Evolutionary conservation across 1,284 basidiomycete species (phyloP), one percentile per base, ranked within the genome.

Genomic region (Meira miltonrushii): DNA sequence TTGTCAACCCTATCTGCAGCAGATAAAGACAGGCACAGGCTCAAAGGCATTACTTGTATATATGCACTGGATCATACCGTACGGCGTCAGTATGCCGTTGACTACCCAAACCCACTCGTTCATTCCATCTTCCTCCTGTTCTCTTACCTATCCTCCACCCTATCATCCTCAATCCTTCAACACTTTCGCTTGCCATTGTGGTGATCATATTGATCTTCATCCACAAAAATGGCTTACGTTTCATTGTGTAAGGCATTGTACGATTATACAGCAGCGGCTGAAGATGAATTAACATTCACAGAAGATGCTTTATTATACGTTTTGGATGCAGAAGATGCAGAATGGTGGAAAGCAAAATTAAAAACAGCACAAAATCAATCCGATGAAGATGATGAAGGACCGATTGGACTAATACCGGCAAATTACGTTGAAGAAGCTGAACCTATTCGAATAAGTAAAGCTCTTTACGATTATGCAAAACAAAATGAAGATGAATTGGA

Each of bases 221-320:
- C 39, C 58, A 59, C 58, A 59, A 46, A 47, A 54, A 77, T 77
- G 75, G 74, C 71, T n/a, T 74, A 74, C 67, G 68, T 77, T 17
- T 68, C 72, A 41, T 59, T 77, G 23, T 66, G 67, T 57, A 71
- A 69, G 57, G 75, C 70, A 52, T 69, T 75, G 56, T 78, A 77
- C 67, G 75, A 75, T 60, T 78, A 78, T 64, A 65, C 64, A 5
- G 73, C 75, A 11, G 68, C 75, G 51, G 72, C 73, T 13, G 68
- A 72, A 54, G 75, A 78, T 58, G 75, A 78, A 65, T 71, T 78
- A 54, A 68, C 58, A 43, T 55, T 78, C 40, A 55, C 60, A 47
- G 76, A 78, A 54, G 76, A 77, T 58, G 75, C 74, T 54, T 58
- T 62, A 25, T 65, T 78, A 55, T 78, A 77, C 64, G 64, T 78